Conservation (phyloP, 2,329 filamentous ascomycete species). For the Scedosporium dehoogii region DNA sequence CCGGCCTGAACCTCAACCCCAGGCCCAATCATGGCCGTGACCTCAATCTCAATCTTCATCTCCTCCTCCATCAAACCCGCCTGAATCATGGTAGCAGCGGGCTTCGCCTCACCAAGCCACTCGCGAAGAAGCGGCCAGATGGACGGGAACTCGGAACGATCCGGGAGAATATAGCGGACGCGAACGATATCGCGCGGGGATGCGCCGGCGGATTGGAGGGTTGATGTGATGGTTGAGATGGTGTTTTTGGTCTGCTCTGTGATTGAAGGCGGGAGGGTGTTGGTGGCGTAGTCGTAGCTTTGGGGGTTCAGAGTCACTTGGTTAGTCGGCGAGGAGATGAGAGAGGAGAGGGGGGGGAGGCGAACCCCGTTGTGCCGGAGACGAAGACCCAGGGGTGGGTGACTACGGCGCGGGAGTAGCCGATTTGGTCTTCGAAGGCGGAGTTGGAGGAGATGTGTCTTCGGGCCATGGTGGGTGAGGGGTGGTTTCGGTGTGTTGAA, state of each 20-base stretch:
- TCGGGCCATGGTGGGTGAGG: conserved; percentile 19
- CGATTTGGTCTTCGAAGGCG: conserved; percentile 40
- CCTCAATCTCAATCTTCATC: conserved; percentile 35
- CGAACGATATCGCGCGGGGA: conserved; percentile 37
- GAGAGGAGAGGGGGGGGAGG: neutral
- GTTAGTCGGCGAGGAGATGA: neutral
- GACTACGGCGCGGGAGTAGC: conserved; percentile 44
- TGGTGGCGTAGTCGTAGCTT: conserved; percentile 41
- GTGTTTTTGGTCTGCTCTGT: conserved; percentile 39
- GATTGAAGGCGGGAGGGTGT: conserved; percentile 32
- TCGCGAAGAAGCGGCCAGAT: conserved; percentile 39
- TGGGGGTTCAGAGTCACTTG: neutral
- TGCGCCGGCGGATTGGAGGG: conserved; percentile 32
- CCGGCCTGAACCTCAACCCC: neutral
- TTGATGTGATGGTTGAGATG: conserved; percentile 34
- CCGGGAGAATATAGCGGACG: conserved; percentile 41
- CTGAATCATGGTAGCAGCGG: conserved; percentile 45
- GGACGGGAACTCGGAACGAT: conserved; percentile 33
- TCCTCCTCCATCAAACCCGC: conserved; percentile 38
- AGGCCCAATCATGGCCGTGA: conserved; percentile 21
- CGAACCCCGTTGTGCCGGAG: conserved; percentile 41
- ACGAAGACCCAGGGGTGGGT: conserved; percentile 41
- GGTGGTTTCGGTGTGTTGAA: neutral
- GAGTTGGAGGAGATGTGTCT: conserved; percentile 38
- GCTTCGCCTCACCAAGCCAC: conserved; percentile 38